Evolutionary conservation across 192 early-diverging fungal genomes (phyloP).

Genomic region (Endogone sp.): DNA sequence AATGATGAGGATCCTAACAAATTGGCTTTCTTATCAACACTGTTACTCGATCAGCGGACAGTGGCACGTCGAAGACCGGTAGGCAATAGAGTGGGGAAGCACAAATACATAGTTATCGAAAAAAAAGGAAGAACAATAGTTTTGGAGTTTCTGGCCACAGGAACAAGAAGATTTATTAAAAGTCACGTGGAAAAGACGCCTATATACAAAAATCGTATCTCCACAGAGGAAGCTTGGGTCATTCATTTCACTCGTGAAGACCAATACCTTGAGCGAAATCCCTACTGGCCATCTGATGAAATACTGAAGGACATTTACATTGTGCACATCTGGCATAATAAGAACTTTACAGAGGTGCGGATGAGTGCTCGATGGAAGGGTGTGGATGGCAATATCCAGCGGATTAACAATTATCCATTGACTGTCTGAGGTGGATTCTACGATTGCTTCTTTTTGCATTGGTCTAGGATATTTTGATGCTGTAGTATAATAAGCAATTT

Average conservation of each 20-base stretch:
- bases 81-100: no score
- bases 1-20: no score
- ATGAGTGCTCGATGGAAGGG: constrained; percentile 1
- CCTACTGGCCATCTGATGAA: constrained; percentile 10
- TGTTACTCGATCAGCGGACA: no score
- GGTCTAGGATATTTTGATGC: no score
- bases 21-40: no score
- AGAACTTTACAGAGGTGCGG: not conserved
- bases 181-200: not conserved
- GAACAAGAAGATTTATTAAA: not conserved
- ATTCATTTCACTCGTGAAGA: constrained; percentile 13
- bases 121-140: not conserved
- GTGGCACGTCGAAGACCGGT: no score
- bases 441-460: no score
- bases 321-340: constrained; percentile 1
- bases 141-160: constrained; percentile 9
- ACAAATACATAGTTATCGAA: no score
- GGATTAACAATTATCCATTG: not conserved
- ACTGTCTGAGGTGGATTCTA: no score
- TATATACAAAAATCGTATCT: constrained; percentile 1
- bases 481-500: no score
- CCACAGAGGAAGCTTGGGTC: constrained; percentile 6
- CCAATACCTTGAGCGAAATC: not conserved
- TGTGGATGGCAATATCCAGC: not conserved
- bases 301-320: constrained; percentile 3